A percentile compares a stretch with the other conserved stretches of the same genome.
These are phyloP conservation scores for Aspergillus arachidicola DNA, from an alignment of 2,329 filamentous ascomycete species.

Conservation along the genomic window DNA sequence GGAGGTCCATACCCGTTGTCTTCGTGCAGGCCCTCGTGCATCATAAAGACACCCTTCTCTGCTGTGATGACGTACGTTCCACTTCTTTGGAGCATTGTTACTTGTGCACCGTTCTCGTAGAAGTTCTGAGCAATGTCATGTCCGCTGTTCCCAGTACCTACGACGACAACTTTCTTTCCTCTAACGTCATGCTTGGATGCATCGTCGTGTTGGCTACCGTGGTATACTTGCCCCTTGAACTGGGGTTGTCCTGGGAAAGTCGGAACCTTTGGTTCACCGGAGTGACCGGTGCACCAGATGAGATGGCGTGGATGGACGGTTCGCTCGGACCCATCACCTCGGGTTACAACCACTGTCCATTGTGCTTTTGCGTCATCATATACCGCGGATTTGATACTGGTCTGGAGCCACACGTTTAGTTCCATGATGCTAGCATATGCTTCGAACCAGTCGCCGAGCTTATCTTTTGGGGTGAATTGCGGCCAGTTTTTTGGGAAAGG, in stretches of 20 bases:
- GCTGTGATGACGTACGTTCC: conserved; percentile 55
- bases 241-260: conserved; percentile 41
- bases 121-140: conserved; percentile 57
- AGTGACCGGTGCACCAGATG: conserved; percentile 53
- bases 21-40: conserved; percentile 50
- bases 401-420: conserved; percentile 50
- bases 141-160: conserved; percentile 54
- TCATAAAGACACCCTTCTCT: conserved; percentile 48
- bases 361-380: conserved; percentile 41
- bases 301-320: conserved; percentile 47
- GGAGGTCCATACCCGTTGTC: conserved; percentile 38
- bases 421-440: conserved; percentile 53
- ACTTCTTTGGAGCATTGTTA: conserved; percentile 58
- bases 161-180: conserved; percentile 51
- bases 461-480: conserved; percentile 49
- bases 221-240: conserved; percentile 50
- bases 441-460: conserved; percentile 54
- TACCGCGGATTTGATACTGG: conserved; percentile 40
- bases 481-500: conserved; percentile 48
- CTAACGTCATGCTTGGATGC: conserved; percentile 39
- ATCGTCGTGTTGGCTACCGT: conserved; percentile 48
- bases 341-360: conserved; percentile 43
- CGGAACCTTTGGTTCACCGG: conserved; percentile 46
- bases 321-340: conserved; percentile 30
- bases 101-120: conserved; percentile 51